Conservation (phyloP, 1,139 yeast genomes). For the Fermentozyma sake region DNA sequence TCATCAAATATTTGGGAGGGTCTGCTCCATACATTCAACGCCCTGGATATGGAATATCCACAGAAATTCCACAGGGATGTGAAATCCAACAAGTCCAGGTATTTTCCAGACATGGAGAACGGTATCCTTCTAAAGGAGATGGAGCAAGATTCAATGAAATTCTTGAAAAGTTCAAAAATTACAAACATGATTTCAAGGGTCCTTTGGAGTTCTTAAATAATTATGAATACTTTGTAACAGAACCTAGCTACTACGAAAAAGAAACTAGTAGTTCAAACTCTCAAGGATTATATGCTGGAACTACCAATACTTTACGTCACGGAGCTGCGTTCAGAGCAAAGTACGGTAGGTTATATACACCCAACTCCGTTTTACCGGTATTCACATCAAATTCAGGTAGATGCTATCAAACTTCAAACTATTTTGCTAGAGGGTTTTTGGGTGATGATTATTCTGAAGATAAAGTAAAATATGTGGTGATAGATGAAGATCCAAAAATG, state of each 20-base stretch:
- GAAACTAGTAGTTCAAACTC: constrained; percentile 15
- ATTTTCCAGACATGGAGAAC: constrained; percentile 68
- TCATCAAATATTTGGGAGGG: constrained; percentile 43
- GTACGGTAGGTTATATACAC: constrained; percentile 23
- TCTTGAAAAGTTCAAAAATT: constrained; percentile 16
- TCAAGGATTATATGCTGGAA: constrained; percentile 15
- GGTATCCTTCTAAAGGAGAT: constrained; percentile 43
- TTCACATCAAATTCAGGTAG: constrained; percentile 32
- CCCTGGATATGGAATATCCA: constrained; percentile 43
- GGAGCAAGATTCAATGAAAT: constrained; percentile 13
- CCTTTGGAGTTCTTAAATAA: constrained; percentile 29
- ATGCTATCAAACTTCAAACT: constrained; percentile 25
- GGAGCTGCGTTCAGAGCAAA: constrained; percentile 31
- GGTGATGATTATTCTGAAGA: constrained; percentile 12
- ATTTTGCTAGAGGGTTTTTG: constrained; percentile 28
- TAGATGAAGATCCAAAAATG: constrained; percentile 22
- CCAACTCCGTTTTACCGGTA: constrained; percentile 22
- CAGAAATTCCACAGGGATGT: constrained; percentile 48
- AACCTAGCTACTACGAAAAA: constrained; percentile 21
- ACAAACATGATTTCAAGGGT: constrained; percentile 25
- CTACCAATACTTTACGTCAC: constrained; percentile 28
- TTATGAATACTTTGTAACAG: constrained; percentile 28
- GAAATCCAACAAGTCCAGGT: constrained; percentile 59
- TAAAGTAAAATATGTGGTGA: constrained; percentile 16
- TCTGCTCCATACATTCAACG: constrained; percentile 45